These are phyloP conservation scores for Kockiozyma suomiensis DNA, from an alignment of 805 yeast genomes.

Conservation along the genomic window DNA sequence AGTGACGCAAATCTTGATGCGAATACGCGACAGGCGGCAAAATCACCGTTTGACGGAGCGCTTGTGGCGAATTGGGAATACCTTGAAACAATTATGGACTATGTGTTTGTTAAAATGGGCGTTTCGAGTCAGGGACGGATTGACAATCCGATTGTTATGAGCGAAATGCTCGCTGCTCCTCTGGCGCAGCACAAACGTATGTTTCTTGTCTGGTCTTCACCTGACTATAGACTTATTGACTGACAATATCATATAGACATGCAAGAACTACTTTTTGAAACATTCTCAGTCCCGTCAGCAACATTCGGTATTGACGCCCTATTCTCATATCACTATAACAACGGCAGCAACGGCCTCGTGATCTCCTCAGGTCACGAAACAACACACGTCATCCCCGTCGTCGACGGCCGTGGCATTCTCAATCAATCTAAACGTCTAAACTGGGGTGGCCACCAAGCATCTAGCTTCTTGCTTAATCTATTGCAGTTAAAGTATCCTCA, in stretches of 20 bases:
- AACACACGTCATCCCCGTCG: slow-evolving; percentile 79
- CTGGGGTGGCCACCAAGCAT: slow-evolving; percentile 86
- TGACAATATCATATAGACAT: slow-evolving; percentile 40
- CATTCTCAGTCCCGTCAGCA: slow-evolving; percentile 71
- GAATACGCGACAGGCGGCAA: slow-evolving; percentile 65
- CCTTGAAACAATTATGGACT: slow-evolving; percentile 79
- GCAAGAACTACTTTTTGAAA: slow-evolving; percentile 84
- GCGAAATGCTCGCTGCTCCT: slow-evolving; percentile 76
- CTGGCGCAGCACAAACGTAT: slow-evolving; percentile 63
- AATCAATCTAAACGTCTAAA: slow-evolving; percentile 76
- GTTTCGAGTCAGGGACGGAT: slow-evolving; percentile 58
- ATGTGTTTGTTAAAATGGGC: slow-evolving; percentile 76
- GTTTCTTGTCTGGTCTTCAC: background rate
- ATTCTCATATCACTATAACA: slow-evolving; percentile 72
- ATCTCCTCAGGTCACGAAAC: slow-evolving; percentile 81
- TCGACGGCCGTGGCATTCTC: slow-evolving; percentile 66
- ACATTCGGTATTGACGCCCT: slow-evolving; percentile 82
- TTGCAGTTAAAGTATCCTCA: slow-evolving; percentile 85
- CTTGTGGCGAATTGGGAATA: slow-evolving; percentile 91
- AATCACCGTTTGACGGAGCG: slow-evolving; percentile 84
- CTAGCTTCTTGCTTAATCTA: slow-evolving; percentile 61
- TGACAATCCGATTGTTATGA: slow-evolving; percentile 77
- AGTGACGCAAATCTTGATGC: slow-evolving; percentile 77
- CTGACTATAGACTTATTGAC: background rate
- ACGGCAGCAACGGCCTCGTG: slow-evolving; percentile 62